Evolutionary conservation across 768 basidiomycete species (phyloP), one percentile per base, ranked within the genome.

Genomic region (Rhodotorula sphaerocarpa): DNA sequence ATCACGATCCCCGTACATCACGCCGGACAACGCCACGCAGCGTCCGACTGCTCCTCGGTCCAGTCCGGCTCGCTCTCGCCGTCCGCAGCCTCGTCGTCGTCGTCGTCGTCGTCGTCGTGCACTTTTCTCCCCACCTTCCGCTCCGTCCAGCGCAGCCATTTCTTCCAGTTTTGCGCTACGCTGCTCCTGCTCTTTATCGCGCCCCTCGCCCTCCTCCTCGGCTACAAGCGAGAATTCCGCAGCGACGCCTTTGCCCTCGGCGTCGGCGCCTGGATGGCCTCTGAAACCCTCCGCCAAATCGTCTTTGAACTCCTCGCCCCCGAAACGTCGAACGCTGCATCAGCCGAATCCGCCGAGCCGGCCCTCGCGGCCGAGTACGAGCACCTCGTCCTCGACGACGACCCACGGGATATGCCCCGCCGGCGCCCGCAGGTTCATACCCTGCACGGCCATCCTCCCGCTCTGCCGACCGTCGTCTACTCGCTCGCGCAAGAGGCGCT

Each of bases 401-500:
- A 43, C 25, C 33, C 7, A 25, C 3, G 7, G 43, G 14, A n/a
- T 33, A 50, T 7, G 31, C 11, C 36, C 41, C 23, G 43, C 20
- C 53, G 27, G 42, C 53, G 23, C 11, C 25, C 4, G 7, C 41
- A 53, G 20, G 41, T 25, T 36, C 56, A 56, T 25, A 63, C 57
- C 11, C 39, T 51, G 28, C 1, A 16, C 18, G 28, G 9, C 47
- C 16, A 27, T 10, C 28, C 39, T 63, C 20, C 63, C 60, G 9
- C 55, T 70, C 5, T 39, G 36, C 66, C 67, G 10, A 59, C 67
- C 4, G 12, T 71, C 53, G 57, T 67, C 18, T 63, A 67, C 42
- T 55, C 70, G 2, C 23, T 66, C 50, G 48, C 64, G 15, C 70
- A 70, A 20, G 70, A 71, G n/a, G 15, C 52, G 25, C 57, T 71